phyloP scores from a whole-genome alignment of 2,329 filamentous ascomycete species.

The Grosmannia clavigera region DNA sequence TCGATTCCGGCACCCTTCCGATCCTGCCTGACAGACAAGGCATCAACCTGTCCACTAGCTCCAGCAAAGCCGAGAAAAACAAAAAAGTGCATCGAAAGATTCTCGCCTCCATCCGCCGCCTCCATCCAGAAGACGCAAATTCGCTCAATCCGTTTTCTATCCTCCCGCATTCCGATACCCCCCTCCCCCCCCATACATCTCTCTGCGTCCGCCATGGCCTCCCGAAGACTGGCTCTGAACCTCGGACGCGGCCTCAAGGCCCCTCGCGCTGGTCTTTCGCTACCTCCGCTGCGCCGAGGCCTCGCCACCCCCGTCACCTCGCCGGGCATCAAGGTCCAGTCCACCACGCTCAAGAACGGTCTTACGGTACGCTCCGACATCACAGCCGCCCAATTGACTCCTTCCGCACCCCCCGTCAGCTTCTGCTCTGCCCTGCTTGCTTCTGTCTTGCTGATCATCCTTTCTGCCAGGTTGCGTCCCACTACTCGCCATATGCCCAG shows the following conservation, averaged over 20 bases:
- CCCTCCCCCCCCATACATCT: slow-evolving; percentile 31
- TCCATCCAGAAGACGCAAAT: slow-evolving; percentile 15
- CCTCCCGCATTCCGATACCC: background rate
- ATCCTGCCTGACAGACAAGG: slow-evolving; percentile 10
- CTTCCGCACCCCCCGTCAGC: slow-evolving; percentile 22
- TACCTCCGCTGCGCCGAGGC: slow-evolving; percentile 68
- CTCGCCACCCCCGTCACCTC: slow-evolving; percentile 72
- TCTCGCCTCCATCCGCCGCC: slow-evolving; percentile 9
- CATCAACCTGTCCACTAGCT: slow-evolving; percentile 8
- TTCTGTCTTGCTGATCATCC: slow-evolving; percentile 1
- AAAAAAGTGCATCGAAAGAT: slow-evolving; percentile 21
- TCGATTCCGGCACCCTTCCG: slow-evolving; percentile 7
- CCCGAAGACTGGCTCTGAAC: slow-evolving; percentile 92
- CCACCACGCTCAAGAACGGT: slow-evolving; percentile 92
- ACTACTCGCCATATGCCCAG: slow-evolving; percentile 96
- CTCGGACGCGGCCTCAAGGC: slow-evolving; percentile 81
- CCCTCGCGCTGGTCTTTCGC: slow-evolving; percentile 64
- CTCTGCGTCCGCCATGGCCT: slow-evolving; percentile 60
- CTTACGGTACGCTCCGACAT: slow-evolving; percentile 58
- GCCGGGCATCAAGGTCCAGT: slow-evolving; percentile 67
- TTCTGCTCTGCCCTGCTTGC: slow-evolving; percentile 15
- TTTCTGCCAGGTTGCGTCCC: slow-evolving; percentile 72
- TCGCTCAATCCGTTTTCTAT: slow-evolving; percentile 33
- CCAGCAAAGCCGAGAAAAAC: slow-evolving; percentile 10
- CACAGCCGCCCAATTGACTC: slow-evolving; percentile 18